Percentiles rank a stretch among this genome's conserved stretches.
Conservation (phyloP, 2,329 filamentous ascomycete species). For the Akanthomyces lecanii region DNA sequence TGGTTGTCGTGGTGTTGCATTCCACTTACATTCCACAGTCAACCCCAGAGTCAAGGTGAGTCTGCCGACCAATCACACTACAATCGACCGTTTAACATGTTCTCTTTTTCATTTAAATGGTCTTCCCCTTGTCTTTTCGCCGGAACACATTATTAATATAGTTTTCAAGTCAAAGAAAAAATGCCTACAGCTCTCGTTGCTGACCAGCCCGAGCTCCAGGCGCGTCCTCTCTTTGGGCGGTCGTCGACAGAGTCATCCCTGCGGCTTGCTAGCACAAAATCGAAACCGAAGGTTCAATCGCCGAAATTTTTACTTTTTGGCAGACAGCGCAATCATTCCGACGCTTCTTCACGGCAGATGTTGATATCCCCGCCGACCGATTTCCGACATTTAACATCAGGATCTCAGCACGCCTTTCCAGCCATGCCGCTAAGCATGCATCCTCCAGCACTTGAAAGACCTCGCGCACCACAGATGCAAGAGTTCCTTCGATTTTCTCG, state of each 20-base stretch:
- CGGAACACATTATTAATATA: not conserved
- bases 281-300: not conserved
- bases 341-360: constrained; percentile 46
- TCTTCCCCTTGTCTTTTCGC: not conserved
- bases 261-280: not conserved
- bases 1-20: constrained; percentile 18
- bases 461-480: constrained; percentile 19
- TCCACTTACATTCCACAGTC: constrained; percentile 17
- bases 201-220: constrained; percentile 28
- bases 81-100: not conserved
- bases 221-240: constrained; percentile 23
- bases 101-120: not conserved
- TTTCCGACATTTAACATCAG: constrained; percentile 55
- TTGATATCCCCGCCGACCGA: constrained; percentile 56
- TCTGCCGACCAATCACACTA: not conserved
- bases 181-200: constrained; percentile 24
- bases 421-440: constrained; percentile 3
- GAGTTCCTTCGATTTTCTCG: constrained; percentile 1
- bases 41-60: constrained; percentile 6
- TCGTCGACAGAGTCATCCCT: constrained; percentile 4
- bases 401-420: constrained; percentile 21
- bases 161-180: constrained; percentile 22
- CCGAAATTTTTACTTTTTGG: not conserved
- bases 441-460: constrained; percentile 32
- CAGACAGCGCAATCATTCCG: constrained; percentile 37